A percentile compares a stretch with the other conserved stretches of the same genome.
Conservation (phyloP, 352 stramenopile species). For the Pythium dissimile region DNA sequence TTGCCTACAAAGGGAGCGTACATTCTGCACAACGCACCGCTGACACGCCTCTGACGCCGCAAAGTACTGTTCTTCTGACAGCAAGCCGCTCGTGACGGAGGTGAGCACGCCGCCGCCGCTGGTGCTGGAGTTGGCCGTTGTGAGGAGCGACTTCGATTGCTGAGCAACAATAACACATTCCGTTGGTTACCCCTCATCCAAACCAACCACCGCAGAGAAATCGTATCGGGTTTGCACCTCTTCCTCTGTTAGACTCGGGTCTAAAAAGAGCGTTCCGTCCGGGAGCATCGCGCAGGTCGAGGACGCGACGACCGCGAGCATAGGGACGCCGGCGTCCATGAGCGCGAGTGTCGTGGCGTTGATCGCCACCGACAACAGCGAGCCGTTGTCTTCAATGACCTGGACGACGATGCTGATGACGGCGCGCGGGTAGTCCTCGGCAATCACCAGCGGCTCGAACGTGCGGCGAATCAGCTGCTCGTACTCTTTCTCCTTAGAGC, state of each 20-base stretch:
- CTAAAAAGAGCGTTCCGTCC: conserved; percentile 63
- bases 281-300: conserved; percentile 62
- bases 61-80: conserved; percentile 83
- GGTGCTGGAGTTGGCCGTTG: conserved; percentile 56
- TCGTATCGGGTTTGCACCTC: conserved; percentile 33
- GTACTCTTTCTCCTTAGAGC: conserved; percentile 82
- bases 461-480: conserved; percentile 79
- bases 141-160: conserved; percentile 61
- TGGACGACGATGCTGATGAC: conserved; percentile 86
- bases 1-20: too few species aligned
- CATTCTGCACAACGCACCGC: conserved; percentile 28
- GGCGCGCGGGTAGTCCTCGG: conserved; percentile 71
- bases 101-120: conserved; percentile 65
- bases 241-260: conserved; percentile 66
- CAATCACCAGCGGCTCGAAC: conserved; percentile 65
- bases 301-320: conserved; percentile 64
- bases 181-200: neutral
- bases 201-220: too few species aligned
- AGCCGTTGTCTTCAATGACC: conserved; percentile 82
- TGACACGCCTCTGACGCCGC: conserved; percentile 77
- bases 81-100: conserved; percentile 65
- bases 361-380: conserved; percentile 77
- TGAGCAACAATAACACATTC: conserved; percentile 8
- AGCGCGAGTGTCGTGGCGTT: conserved; percentile 76
- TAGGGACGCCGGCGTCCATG: conserved; percentile 78